These are phyloP conservation scores for Blastocystis sp. DNA, from an alignment of 352 stramenopile species.

Conservation along the genomic window DNA sequence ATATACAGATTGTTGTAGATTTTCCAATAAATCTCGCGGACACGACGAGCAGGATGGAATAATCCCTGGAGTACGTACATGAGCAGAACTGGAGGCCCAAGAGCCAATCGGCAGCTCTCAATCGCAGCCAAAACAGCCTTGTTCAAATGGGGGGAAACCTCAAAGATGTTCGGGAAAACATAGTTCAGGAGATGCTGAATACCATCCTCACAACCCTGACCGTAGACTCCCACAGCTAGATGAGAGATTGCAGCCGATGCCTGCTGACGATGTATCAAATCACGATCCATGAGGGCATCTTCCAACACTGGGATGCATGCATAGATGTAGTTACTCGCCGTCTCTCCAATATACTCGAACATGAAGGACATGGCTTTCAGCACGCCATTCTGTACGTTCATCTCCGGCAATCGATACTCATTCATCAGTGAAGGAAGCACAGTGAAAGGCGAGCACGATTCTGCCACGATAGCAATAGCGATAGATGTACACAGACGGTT, in stretches of 20 bases:
- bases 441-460: conserved; percentile 97
- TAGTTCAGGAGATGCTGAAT: conserved; percentile 95
- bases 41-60: conserved; percentile 92
- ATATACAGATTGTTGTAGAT: conserved; percentile 99
- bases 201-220: conserved; percentile 92
- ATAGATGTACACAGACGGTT: conserved; percentile 98
- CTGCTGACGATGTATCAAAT: conserved; percentile 92
- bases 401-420: conserved; percentile 94
- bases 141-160: conserved; percentile 94
- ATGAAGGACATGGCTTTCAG: conserved; percentile 99
- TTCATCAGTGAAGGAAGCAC: conserved; percentile 98
- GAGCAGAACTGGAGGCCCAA: conserved; percentile 89
- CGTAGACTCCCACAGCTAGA: conserved; percentile 86
- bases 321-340: conserved; percentile 99
- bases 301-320: conserved; percentile 92
- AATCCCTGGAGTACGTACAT: conserved; percentile 94
- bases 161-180: conserved; percentile 99
- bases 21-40: conserved; percentile 99
- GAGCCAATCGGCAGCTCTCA: conserved; percentile 87
- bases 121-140: conserved; percentile 96
- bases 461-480: conserved; percentile 96
- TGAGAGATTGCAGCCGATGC: conserved; percentile 94
- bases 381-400: conserved; percentile 99
- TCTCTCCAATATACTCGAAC: conserved; percentile 99
- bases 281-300: conserved; percentile 96